A percentile compares a stretch with the other conserved stretches of the same genome.
These are phyloP conservation scores for Hypoxylon sp. DNA, from an alignment of 2,329 filamentous ascomycete genomes.

Conservation along the genomic window DNA sequence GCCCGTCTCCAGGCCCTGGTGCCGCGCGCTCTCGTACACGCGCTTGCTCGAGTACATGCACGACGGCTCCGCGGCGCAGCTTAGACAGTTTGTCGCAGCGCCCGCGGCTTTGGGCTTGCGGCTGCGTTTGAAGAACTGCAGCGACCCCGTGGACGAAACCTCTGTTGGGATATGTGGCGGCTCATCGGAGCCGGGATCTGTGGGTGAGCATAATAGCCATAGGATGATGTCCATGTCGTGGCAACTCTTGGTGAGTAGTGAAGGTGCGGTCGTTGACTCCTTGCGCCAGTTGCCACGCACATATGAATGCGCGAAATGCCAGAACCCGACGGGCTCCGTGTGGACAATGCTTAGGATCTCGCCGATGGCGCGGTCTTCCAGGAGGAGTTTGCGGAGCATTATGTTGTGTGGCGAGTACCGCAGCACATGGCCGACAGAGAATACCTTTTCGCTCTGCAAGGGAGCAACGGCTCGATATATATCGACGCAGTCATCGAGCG, in stretches of 20 bases:
- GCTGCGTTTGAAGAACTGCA: constrained; percentile 79
- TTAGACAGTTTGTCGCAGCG: constrained; percentile 83
- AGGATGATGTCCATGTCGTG: constrained; percentile 94
- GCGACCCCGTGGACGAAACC: constrained; percentile 77
- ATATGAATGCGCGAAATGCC: constrained; percentile 92
- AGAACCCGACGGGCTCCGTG: constrained; percentile 94
- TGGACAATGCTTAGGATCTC: constrained; percentile 88
- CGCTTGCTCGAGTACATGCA: constrained; percentile 89
- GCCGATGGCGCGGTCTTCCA: constrained; percentile 79
- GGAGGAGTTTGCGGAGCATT: constrained; percentile 78
- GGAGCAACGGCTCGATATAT: constrained; percentile 69
- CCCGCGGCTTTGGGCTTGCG: constrained; percentile 81
- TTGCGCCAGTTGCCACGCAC: constrained; percentile 95
- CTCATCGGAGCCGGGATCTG: constrained; percentile 51
- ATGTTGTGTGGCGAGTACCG: constrained; percentile 94
- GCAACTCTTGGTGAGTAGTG: constrained; percentile 91
- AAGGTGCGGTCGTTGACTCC: constrained; percentile 77
- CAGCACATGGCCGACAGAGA: constrained; percentile 93
- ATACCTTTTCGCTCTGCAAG: constrained; percentile 60
- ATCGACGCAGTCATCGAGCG: constrained; percentile 76
- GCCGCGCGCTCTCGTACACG: constrained; percentile 77
- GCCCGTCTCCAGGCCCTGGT: constrained; percentile 67
- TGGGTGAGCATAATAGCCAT: constrained; percentile 86
- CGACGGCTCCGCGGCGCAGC: constrained; percentile 75
- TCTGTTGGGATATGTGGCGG: constrained; percentile 76